Percentiles rank a stretch among this genome's conserved stretches.
Evolutionary conservation across 116 monocot genomes (phyloP).

Genomic region (Cymodocea nodosa): DNA sequence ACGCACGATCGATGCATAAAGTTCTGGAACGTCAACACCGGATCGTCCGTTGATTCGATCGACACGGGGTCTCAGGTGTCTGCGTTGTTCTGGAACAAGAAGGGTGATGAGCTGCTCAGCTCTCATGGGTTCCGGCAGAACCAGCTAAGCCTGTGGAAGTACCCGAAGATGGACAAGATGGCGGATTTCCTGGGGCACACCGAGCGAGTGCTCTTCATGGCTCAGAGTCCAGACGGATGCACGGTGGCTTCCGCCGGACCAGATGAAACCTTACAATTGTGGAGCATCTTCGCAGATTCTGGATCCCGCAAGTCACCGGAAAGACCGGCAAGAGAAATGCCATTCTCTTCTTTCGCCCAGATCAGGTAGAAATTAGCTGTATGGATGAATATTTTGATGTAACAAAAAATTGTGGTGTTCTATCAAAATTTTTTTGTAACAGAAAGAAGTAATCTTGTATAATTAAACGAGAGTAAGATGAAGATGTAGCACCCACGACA

Average conservation of each 20-base stretch:
- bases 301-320: neutral
- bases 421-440: no score
- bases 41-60: slow-evolving; percentile 13
- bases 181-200: slow-evolving; percentile 26
- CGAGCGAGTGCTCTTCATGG: slow-evolving; percentile 22
- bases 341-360: neutral
- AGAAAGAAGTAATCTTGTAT: no score
- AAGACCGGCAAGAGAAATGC: neutral
- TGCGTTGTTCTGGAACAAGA: slow-evolving; percentile 28
- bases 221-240: slow-evolving; percentile 29
- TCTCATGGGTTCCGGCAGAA: slow-evolving; percentile 28
- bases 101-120: slow-evolving; percentile 29
- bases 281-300: slow-evolving; percentile 24
- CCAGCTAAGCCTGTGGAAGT: slow-evolving; percentile 30
- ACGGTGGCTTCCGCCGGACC: slow-evolving; percentile 20
- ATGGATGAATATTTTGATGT: no score
- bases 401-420: no score
- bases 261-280: slow-evolving; percentile 22
- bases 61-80: slow-evolving; percentile 21
- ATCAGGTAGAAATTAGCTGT: slow-evolving; percentile 6
- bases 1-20: slow-evolving; percentile 16
- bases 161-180: slow-evolving; percentile 27
- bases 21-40: slow-evolving; percentile 25
- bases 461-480: no score
- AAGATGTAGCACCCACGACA: no score